Conservation (phyloP, 116 monocot species). For the Zostera marina region DNA sequence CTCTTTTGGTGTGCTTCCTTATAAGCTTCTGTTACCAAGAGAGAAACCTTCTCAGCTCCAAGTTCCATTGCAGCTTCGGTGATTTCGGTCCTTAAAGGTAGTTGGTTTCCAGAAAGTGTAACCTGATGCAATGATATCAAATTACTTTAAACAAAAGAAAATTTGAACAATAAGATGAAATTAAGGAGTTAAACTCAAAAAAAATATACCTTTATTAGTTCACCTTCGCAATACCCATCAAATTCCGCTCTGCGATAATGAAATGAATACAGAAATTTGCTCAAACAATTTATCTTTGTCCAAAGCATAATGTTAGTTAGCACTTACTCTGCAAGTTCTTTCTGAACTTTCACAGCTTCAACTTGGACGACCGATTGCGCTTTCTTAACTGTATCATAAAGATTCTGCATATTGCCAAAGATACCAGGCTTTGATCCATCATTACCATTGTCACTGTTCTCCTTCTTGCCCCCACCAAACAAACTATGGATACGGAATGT, state of each 20-base stretch:
- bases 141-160: background rate
- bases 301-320: constrained; percentile 3
- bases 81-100: constrained; percentile 89
- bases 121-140: constrained; percentile 30
- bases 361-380: constrained; percentile 98
- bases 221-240: constrained; percentile 99
- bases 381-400: constrained; percentile 96
- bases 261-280: background rate
- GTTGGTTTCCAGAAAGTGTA: constrained; percentile 95
- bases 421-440: constrained; percentile 60
- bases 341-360: constrained; percentile 96
- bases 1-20: constrained; percentile 95
- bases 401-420: constrained; percentile 89
- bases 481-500: constrained; percentile 44
- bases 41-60: constrained; percentile 81
- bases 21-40: constrained; percentile 92
- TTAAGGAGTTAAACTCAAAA: background rate
- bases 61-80: constrained; percentile 98
- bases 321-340: constrained; percentile 89
- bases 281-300: background rate
- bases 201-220: constrained; percentile 77
- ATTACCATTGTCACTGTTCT: constrained; percentile 46
- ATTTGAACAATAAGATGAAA: too few relatives aligned
- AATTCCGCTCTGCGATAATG: constrained; percentile 64
- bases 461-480: constrained; percentile 98